Evolutionary conservation across 768 basidiomycete genomes (phyloP), one percentile per base, ranked within the genome.

Genomic region (Amanita polypyramis): DNA sequence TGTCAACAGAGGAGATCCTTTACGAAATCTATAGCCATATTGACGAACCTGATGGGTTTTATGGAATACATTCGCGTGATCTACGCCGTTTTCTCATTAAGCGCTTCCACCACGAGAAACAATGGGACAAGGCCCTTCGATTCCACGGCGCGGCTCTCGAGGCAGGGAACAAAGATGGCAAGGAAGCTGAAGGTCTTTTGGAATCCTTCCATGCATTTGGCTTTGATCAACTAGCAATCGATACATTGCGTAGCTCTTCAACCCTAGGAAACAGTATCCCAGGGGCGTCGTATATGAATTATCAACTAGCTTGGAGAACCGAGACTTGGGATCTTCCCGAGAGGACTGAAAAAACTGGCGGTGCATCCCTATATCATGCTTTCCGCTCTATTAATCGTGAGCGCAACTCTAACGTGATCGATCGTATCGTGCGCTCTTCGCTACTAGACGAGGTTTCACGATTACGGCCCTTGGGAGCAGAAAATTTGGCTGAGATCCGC

Each of bases 21-120:
- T 97, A 92, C 66, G 84, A 85, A 43, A 91, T 98, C 43, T 99
- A 98, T 58, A 80, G 82, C 46, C 85, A 92, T 56, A 92, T 99
- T 51, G 94, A 96, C 58, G 96, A 99, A 61, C 94, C 94, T 0
- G 96, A 99, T 56, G 93, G 96, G 1, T 99, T 99, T 62, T 99
- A 99, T 62, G 92, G 92, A 4, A 92, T 98, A 51, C 74, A 82
- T 52, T 80, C 85, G 5, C 64, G 73, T 27, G 80, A 98, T 58
- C 74, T 88, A n/a, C 75, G 79, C 20, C 74, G 77, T 37, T 86
- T 93, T 48, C 73, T 99, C 30, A 71, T 93, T 44, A 84, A 80
- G 52, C 79, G 90, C 8, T 83, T 95, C 52, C 87, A 90, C 55
- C 96, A 99, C 53, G 96, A 99, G 62, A 75, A 81, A 15, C 85